Base-by-base conservation (phyloP, 495 filamentous ascomycete genomes). In the Neurospora intermedia region DNA sequence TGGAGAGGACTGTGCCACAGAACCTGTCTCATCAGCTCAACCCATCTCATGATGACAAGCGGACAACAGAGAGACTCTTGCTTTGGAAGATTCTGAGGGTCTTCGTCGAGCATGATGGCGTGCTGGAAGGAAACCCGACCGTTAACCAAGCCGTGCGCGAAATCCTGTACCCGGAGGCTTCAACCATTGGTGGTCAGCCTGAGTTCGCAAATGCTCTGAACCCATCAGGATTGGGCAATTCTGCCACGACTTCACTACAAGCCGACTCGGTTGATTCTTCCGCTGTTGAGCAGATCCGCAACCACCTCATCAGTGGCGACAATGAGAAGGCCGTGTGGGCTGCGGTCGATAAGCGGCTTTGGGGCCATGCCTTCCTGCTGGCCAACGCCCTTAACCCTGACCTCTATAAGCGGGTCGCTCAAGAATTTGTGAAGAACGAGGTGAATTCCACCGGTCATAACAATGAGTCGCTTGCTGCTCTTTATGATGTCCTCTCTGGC, bases 331-430 rank as follows among this genome's bases (percentile, higher is more conserved):
- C 96, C 3, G 91, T 97, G 13, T 98, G 96, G 96, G 85, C 89
- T 72, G 96, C 96, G 8, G 94, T 92, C n/a, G 96, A 99, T 78
- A 91, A 92, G 79, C 89, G 93, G 45, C 83, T 98, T 5, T 99
- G 96, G 96, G 95, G 92, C 13, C 96, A 99, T 82, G 96, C 96
- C 10, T 90, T 99, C 86, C 87, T 98, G 45, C 89, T 99, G 59
- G 89, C 96, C 20, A 94, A 92, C 43, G 95, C 95, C 2, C 87
- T 95, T 27, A 85, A 83, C 0, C 83, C 83, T 7, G 84, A 86
- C 13, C 79, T 90, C 6, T 98, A 94, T 89, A 97, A 93, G 79
- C 92, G 96, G 77, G 94, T 98, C 23, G 89, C 93, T 3, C 93
- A 96, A 76, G 94, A 98, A 74, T 99, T 98, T 78, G 91, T 98